phyloP scores from a whole-genome alignment of 148 eudicot genomes.

The Rhododendron molle region DNA sequence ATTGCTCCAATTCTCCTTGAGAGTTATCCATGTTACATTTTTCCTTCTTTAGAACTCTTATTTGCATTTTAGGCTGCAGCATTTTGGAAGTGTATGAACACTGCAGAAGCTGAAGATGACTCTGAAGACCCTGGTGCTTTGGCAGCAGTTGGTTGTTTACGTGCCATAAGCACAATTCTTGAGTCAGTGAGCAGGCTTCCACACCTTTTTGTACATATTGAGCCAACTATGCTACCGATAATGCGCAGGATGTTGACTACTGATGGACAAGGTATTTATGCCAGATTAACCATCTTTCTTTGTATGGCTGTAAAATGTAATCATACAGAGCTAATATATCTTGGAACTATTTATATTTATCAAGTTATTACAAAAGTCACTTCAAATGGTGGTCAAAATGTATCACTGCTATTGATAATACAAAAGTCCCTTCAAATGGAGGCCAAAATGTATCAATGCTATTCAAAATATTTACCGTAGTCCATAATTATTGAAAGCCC shows the following conservation, averaged over 20 bases:
- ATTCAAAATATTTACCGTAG: not conserved
- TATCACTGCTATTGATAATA: not conserved
- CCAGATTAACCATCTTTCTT: not conserved
- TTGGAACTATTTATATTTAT: not conserved
- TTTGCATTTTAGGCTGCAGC: slow-evolving; percentile 69
- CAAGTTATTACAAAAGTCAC: not conserved
- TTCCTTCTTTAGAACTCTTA: slow-evolving; percentile 3
- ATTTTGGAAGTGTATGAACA: slow-evolving; percentile 92
- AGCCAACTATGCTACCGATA: slow-evolving; percentile 90
- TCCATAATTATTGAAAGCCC: not conserved
- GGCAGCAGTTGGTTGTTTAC: slow-evolving; percentile 99
- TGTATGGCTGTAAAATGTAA: not conserved
- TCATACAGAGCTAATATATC: not conserved
- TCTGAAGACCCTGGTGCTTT: slow-evolving; percentile 98
- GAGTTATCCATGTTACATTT: not conserved
- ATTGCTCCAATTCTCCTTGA: slow-evolving; percentile 6
- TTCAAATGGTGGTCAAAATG: not conserved
- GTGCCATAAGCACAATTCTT: slow-evolving; percentile 97
- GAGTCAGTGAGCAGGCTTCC: slow-evolving; percentile 95
- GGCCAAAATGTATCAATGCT: not conserved
- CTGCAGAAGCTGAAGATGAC: slow-evolving; percentile 90
- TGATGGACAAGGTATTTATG: slow-evolving; percentile 88
- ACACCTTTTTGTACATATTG: slow-evolving; percentile 73
- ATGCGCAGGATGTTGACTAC: slow-evolving; percentile 97
- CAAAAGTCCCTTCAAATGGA: not conserved